Evolutionary conservation across 805 yeast genomes (phyloP), one percentile per base, ranked within the genome.

Genomic region (Lachancea quebecensis): DNA sequence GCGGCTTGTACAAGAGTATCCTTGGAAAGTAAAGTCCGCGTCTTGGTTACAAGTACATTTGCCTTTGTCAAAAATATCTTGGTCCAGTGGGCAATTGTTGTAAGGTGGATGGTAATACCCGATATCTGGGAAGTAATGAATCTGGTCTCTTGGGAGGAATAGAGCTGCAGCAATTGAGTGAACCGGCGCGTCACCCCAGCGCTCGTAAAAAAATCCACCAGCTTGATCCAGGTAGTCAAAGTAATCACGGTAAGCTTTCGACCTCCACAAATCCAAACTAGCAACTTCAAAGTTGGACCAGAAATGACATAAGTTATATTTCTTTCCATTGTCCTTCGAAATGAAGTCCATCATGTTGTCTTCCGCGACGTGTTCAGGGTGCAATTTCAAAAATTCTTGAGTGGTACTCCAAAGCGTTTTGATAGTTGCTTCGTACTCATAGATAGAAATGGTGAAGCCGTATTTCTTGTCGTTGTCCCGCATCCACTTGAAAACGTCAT

Each of bases 131-230:
- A 89, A 89, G 73, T 83, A 79, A 59, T 88, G 95, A 41, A 88
- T 68, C 58, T 81, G 71, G 50, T 77, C 79, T 62, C 75, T 78
- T 44, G 84, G 79, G 64, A 86, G 61, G 69, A 88, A 85, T 52
- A 88, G 69, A 4, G 93, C 70, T 16, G 86, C 95, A 29, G 93
- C 96, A 57, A 87, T 81, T 5, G 95, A 84, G 65, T 87, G 96
- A 41, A 87, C 82, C 31, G 96, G 96, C 25, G 95, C 95, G 66
- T 87, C 96, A 56, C 95, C 95, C 96, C 95, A 86, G 67, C 95
- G 76, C 71, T 85, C 89, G 65, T 87, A 88, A 70, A 84, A 88
- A 69, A 88, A 88, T n/a, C 95, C 95, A 63, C 96, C 95, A 12
- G 82, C 77, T 50, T 77, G 65, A 66, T 88, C 95, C 58, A 88